A percentile compares a stretch with the other conserved stretches of the same genome.
phyloP scores from a whole-genome alignment of 2,329 filamentous ascomycete genomes.

The Aspergillus calidoustus region DNA sequence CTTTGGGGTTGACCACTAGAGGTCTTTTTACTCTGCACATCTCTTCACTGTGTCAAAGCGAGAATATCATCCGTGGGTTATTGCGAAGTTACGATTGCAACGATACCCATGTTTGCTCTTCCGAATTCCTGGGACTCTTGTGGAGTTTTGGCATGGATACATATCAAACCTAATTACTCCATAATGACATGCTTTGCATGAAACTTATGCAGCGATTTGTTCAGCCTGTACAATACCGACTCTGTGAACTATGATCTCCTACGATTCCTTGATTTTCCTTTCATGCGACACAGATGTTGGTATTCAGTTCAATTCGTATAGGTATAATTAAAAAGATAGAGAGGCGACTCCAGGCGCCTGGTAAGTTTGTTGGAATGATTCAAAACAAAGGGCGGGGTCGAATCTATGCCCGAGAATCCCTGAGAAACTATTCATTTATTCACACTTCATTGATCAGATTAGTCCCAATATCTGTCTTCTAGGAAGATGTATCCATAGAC shows the following conservation, averaged over 20 bases:
- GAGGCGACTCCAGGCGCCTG: conserved; percentile 9
- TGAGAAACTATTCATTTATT: neutral
- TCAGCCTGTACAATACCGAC: neutral
- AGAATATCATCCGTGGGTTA: neutral
- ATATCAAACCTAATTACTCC: neutral
- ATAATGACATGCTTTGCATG: neutral
- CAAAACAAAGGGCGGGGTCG: neutral
- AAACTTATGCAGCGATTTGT: neutral
- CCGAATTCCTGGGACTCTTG: neutral
- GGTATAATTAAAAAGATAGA: conserved; percentile 4
- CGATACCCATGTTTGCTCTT: neutral
- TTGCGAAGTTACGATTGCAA: neutral
- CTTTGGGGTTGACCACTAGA: neutral
- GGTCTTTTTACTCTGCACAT: neutral
- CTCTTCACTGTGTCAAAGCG: neutral
- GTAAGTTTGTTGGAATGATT: conserved; percentile 7
- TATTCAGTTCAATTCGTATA: neutral
- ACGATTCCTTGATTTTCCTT: neutral
- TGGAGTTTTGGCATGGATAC: neutral
- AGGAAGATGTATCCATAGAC: neutral
- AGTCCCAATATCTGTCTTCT: neutral
- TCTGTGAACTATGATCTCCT: neutral
- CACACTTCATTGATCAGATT: neutral
- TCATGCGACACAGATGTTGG: neutral
- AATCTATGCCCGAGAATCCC: neutral